Evolutionary conservation across 1,284 basidiomycete species (phyloP).

Genomic region (Rhodotorula mucilaginosa): DNA sequence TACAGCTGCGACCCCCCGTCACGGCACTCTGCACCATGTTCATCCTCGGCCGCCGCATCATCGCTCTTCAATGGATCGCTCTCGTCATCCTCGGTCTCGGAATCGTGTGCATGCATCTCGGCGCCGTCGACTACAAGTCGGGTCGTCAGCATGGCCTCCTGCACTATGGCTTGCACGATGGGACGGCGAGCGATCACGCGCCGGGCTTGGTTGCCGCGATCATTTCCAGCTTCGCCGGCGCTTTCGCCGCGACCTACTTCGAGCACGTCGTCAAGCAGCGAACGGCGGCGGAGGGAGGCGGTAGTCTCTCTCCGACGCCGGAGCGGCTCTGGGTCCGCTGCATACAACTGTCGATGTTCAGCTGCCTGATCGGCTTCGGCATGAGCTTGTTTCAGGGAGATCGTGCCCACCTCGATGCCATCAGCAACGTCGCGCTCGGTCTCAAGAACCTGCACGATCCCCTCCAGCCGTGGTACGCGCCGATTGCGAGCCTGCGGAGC

Average conservation of each 20-base stretch:
- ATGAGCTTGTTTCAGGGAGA: slow-evolving; percentile 45
- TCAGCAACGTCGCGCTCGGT: slow-evolving; percentile 33
- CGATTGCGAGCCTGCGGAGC: slow-evolving; percentile 22
- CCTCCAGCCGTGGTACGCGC: slow-evolving; percentile 42
- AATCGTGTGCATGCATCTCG: slow-evolving; percentile 50
- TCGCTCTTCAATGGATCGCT: slow-evolving; percentile 47
- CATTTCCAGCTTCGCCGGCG: slow-evolving; percentile 49
- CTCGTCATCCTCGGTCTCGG: slow-evolving; percentile 48
- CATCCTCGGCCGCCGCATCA: slow-evolving; percentile 48
- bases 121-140: slow-evolving; percentile 33
- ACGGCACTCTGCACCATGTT: slow-evolving; percentile 50
- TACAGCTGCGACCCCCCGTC: slow-evolving; percentile 51
- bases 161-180: slow-evolving; percentile 39
- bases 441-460: slow-evolving; percentile 40
- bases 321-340: slow-evolving; percentile 49
- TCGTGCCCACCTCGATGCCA: slow-evolving; percentile 23
- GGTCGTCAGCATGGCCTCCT: slow-evolving; percentile 35
- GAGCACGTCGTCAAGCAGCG: slow-evolving; percentile 48
- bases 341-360: slow-evolving; percentile 49
- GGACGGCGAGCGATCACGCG: slow-evolving; percentile 14
- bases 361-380: slow-evolving; percentile 45
- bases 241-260: slow-evolving; percentile 50
- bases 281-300: neutral
- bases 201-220: slow-evolving; percentile 48
- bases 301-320: neutral